Evolutionary conservation across 208 protist genomes (phyloP).

Genomic region (Crithidia expoeki): DNA sequence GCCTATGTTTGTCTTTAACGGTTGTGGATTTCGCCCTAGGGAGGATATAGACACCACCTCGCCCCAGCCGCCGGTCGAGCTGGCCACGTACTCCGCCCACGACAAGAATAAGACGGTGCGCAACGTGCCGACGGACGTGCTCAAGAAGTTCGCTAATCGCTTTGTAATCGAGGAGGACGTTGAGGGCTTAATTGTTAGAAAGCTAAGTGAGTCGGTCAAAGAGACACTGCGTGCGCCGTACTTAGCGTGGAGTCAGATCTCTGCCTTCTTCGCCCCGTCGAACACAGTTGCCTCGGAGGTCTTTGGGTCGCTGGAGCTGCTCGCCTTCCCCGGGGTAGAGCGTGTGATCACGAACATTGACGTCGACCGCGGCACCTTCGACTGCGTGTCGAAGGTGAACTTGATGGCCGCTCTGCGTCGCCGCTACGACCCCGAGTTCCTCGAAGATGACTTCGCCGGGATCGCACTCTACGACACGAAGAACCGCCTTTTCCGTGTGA

Average conservation of each 20-base stretch:
- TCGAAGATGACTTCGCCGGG: constrained; percentile 44
- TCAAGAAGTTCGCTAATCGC: constrained; percentile 46
- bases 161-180: constrained; percentile 85
- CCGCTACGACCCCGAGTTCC: constrained; percentile 34
- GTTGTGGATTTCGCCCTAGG: constrained; percentile 47
- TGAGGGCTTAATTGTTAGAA: constrained; percentile 74
- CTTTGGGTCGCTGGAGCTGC: constrained; percentile 79
- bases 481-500: constrained; percentile 39
- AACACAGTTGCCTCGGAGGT: constrained; percentile 68
- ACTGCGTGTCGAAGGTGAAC: constrained; percentile 65
- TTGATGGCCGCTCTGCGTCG: constrained; percentile 47
- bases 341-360: constrained; percentile 87
- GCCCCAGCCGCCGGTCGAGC: constrained; percentile 23
- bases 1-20: constrained; percentile 67
- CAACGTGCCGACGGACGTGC: constrained; percentile 37
- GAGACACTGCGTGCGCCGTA: constrained; percentile 84
- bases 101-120: constrained; percentile 19
- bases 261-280: constrained; percentile 59
- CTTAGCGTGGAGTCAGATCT: constrained; percentile 87
- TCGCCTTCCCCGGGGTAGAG: constrained; percentile 87
- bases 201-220: constrained; percentile 47
- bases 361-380: constrained; percentile 53
- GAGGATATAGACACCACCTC: constrained; percentile 35
- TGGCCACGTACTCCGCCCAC: constrained; percentile 27
- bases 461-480: constrained; percentile 45